Evolutionary conservation across 257 asterid genomes (phyloP), one percentile per base, ranked within the genome.

Genomic region (Solanum medicagineum): DNA sequence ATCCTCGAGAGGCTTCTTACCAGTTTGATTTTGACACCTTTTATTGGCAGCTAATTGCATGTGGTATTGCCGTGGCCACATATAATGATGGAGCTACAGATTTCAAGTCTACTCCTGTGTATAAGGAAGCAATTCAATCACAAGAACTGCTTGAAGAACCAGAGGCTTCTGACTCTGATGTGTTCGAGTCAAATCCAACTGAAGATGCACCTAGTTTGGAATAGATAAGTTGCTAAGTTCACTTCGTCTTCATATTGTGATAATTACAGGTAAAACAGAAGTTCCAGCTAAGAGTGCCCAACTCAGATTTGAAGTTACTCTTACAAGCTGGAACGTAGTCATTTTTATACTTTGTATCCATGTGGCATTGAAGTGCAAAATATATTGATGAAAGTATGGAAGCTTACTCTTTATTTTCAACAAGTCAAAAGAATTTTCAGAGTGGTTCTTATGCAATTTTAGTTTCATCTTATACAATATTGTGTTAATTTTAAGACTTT

Each of bases 101-200:
- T 88, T 95, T 95, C 92, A 97, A 94, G 90, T 93, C 94, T 17
- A 94, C 98, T 65, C 95, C 96, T 5, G 96, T 68, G 3, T 97
- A 94, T 91, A 92, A 97, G 91, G 99, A 96, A 89, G 91, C 99
- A 2, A 88, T 93, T 60, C 93, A 95, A 87, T 92, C 98, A 16
- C 88, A 84, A 47, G 95, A 96, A 56, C 93, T 96, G 89, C 93
- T 93, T 36, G 98, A 95, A 81, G 97, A 88, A 88, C 98, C 97
- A 32, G 98, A 94, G 49, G 91, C 93, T 36, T 91, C 98, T 19
- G 89, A 70, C 85, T 87, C 97, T 1, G 96, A 96, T 70, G 96
- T 95, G 81, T 96, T 95, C 40, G 99, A 96, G 91, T 92, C 97
- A 17, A 96, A 96, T 89, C 99, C 98, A 8, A 96, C 99, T 2